Base-by-base conservation (phyloP, 345 rosid genomes). In the Conringia planisiliqua region DNA sequence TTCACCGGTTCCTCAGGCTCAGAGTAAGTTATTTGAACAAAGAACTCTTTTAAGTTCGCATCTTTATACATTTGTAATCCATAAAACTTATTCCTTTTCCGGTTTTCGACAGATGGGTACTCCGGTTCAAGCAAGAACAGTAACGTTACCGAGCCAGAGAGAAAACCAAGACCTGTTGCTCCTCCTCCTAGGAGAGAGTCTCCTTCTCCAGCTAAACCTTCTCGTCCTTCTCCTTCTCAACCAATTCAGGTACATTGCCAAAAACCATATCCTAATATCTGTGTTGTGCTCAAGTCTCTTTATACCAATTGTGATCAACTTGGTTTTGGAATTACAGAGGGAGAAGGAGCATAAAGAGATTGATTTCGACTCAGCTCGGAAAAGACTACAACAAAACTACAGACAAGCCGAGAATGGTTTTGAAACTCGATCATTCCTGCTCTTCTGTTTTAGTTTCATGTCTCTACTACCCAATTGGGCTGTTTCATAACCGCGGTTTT, bases 331-430 rank as follows among this genome's bases (percentile, higher is more conserved):
- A 50, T 68, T 50, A 84, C 81, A 92, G 97, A 88, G 92, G 78
- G 89, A 79, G 50, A 89, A 82, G 73, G 91, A 90, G 61, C 95
- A 82, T 39, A 86, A 82, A 62, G 88, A 83, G 56, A 6, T 74
- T 51, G 84, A 78, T 22, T 83, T 86, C 46, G 92, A 92, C 78
- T 54, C 90, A 24, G 97, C 95, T 5, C 79, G 91, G 17, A 96
- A 83, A 79, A 81, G 98, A 81, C 98, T 96, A 80, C 99, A 90
- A 54, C 94, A 73, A 30, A 96, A 77, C 78, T 96, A 96, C 80
- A 89, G 85, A 74, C 89, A 89, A 86, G 99, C 87, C 7, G 96
- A 85, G 83, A 95, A 95, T 78, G 99, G 98, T 96, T 79, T 50
- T 86, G 27, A 24, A 59, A 26, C 18, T 66, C 32, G 2, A 14